A percentile compares a stretch with the other conserved stretches of the same genome.
Evolutionary conservation across 208 protist genomes (phyloP).

Genomic region (Naegleria lovaniensis): DNA sequence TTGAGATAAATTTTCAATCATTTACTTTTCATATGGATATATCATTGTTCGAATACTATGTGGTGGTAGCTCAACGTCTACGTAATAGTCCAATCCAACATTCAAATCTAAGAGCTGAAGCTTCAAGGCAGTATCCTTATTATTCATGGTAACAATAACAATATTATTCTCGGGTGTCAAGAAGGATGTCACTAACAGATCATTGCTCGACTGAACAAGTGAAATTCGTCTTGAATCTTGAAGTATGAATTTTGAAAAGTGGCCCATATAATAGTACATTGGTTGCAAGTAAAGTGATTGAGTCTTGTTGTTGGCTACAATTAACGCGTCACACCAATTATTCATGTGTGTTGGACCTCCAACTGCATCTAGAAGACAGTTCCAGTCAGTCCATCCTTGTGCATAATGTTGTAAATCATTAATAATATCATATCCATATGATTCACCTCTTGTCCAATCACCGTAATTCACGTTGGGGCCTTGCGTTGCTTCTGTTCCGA

Average conservation of each 20-base stretch:
- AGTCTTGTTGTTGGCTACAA: conserved; percentile 34
- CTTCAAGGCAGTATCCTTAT: background rate
- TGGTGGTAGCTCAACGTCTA: background rate
- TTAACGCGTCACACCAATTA: conserved; percentile 41
- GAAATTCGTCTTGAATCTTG: conserved; percentile 26
- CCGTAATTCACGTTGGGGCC: background rate
- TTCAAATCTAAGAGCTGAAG: background rate
- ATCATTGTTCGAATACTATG: background rate
- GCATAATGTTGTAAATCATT: conserved; percentile 33
- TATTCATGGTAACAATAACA: background rate
- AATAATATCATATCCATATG: conserved; percentile 44
- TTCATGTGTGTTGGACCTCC: conserved; percentile 51
- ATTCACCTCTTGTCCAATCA: conserved; percentile 23
- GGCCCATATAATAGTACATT: conserved; percentile 46
- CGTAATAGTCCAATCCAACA: background rate
- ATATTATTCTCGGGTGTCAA: background rate
- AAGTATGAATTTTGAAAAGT: conserved; percentile 42
- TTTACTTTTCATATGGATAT: background rate
- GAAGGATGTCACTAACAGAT: background rate
- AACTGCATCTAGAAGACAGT: conserved; percentile 35
- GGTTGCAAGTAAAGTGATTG: conserved; percentile 28
- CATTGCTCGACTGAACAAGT: background rate
- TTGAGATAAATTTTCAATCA: too few species aligned
- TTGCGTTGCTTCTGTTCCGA: conserved; percentile 37
- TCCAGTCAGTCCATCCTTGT: conserved; percentile 50